Base-by-base conservation (phyloP, 208 protist genomes). In the Balamuthia mandrillaris region DNA sequence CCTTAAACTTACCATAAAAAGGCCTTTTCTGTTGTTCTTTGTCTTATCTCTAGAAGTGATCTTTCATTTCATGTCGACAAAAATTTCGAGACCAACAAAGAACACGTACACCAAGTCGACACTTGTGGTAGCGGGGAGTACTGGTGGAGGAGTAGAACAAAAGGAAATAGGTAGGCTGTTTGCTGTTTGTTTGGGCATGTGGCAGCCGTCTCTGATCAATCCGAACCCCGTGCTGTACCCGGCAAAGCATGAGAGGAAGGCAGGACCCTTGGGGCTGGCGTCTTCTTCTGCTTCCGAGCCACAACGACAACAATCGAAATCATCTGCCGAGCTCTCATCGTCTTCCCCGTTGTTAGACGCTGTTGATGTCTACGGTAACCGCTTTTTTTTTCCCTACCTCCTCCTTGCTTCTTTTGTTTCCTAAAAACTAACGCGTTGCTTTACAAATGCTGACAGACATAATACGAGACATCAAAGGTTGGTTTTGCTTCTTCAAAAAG, bases 401-500 rank as follows among this genome's bases (percentile, higher is more conserved):
- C n/a, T 72, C 18, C 54, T 77, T 14, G 49, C n/a, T 47, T 33
- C 33, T 5, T 35, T 77, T 1, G 1, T 9, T 24, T 29, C 33
- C 56, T 35, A 4, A 47, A 35, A 6, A 24, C 41, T 24, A 4
- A 74, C 7, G 35, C 12, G 10, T 31, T 6, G 44, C 41, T 42
- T 33, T 24, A 24, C 33, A 44, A 5, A 7, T 35, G 3, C 37
- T 12, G n/a, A 3, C 29, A 78, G 68, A 78, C 10, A 12, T 78
- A 4, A 78, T 78, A 29, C 41, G 68, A 16, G 45, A 78, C 68
- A 78, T 78, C 45, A 78, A 78, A 78, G 68, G 68, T 78, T 29
- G 7, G 35, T 12, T 33, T 29, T 31, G 27, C n/a, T 1, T 0
- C 35, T 16, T 3, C 7, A 31, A 41, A 14, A 27, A 10, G 12